Evolutionary conservation across 78 protist genomes (phyloP).

Genomic region (Dictyostelium firmibasis): DNA sequence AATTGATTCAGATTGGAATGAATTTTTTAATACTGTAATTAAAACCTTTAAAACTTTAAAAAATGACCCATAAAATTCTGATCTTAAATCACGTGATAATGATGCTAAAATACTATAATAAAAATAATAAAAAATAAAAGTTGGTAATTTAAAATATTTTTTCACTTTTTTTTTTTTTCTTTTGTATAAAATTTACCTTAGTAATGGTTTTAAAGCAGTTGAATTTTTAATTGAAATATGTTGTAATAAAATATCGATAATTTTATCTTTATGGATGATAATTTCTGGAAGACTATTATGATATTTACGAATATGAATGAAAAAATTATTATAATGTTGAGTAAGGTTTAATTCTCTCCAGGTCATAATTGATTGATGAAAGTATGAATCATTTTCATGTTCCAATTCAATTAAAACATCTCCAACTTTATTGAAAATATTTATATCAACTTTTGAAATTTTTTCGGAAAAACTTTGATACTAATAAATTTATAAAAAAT

Average conservation of each 20-base stretch:
- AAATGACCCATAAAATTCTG: slow-evolving; percentile 43
- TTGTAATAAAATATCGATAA: slow-evolving; percentile 5
- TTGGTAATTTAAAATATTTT: too few relatives aligned
- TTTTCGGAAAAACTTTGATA: slow-evolving; percentile 45
- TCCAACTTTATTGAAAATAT: slow-evolving; percentile 47
- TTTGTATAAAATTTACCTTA: slow-evolving; percentile 15
- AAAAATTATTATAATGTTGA: slow-evolving; percentile 7
- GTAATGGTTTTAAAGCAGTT: slow-evolving; percentile 46
- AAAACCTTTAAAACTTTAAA: slow-evolving; percentile 19
- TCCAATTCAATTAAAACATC: slow-evolving; percentile 50
- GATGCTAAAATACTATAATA: slow-evolving; percentile 39
- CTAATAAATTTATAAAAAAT: background rate
- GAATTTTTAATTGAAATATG: slow-evolving; percentile 21
- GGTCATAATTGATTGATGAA: slow-evolving; percentile 17
- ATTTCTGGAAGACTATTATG: slow-evolving; percentile 34
- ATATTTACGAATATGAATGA: slow-evolving; percentile 24
- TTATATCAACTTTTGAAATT: slow-evolving; percentile 55
- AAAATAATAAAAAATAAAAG: background rate
- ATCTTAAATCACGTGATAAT: slow-evolving; percentile 49
- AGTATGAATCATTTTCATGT: slow-evolving; percentile 58
- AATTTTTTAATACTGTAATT: background rate
- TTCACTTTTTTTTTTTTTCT: background rate
- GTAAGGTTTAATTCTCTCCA: slow-evolving; percentile 63
- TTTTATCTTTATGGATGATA: slow-evolving; percentile 36
- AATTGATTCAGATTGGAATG: slow-evolving; percentile 28